Conservation (phyloP, 2,329 filamentous ascomycete genomes). For the Fusarium nanum region DNA sequence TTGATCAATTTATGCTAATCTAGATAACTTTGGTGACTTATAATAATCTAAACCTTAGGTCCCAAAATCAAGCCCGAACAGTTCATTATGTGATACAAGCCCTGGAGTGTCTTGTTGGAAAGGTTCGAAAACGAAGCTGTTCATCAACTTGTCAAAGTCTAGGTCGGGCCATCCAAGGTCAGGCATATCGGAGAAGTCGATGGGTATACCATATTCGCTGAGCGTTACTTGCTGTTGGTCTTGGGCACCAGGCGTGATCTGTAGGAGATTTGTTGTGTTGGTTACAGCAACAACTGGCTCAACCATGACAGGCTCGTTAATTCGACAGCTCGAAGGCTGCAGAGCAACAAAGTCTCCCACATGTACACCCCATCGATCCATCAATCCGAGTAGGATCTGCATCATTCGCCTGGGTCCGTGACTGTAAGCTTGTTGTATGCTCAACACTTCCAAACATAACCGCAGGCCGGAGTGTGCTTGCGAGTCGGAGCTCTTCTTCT, state of each 20-base stretch:
- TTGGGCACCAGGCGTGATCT: accelerated
- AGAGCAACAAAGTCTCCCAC: neutral
- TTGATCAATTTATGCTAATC: too few species aligned
- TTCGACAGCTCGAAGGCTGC: neutral
- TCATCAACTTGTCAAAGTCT: slow-evolving; percentile 14
- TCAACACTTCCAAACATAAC: slow-evolving; percentile 58
- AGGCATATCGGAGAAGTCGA: too few species aligned
- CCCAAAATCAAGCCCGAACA: too few species aligned
- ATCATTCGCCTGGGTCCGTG: slow-evolving; percentile 22
- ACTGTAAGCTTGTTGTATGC: slow-evolving; percentile 56
- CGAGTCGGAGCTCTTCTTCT: slow-evolving; percentile 50
- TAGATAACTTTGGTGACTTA: too few species aligned
- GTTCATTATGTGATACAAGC: too few species aligned
- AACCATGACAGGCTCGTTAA: accelerated
- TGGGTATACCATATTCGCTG: too few species aligned
- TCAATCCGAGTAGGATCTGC: slow-evolving; percentile 20
- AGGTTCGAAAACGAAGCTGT: neutral
- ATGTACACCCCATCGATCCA: slow-evolving; percentile 1
- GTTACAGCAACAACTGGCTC: accelerated
- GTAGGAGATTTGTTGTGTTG: too few species aligned
- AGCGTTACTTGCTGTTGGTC: too few species aligned
- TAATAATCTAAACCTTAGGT: too few species aligned
- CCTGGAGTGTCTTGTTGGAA: neutral
- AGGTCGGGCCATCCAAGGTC: neutral
- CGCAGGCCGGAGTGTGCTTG: slow-evolving; percentile 55